Base-by-base conservation (phyloP, 2,329 filamentous ascomycete species). In the Parasarocladium wereldwijsianum region DNA sequence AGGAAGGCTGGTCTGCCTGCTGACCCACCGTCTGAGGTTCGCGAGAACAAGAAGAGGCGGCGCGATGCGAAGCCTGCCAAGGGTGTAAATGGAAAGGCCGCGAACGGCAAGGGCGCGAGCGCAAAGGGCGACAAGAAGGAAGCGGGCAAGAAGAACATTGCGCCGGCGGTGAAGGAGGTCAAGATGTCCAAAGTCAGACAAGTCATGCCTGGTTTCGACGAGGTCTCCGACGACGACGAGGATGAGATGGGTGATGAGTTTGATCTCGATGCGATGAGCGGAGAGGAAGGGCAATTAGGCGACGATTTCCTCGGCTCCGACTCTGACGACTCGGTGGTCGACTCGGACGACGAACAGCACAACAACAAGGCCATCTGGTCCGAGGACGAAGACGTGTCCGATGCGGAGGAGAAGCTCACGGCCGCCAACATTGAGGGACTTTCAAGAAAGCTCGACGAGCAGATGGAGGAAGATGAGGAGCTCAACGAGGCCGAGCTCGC, bases 401-500 rank as follows among this genome's bases (percentile, higher is more conserved):
- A 92, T 43, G 77, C 74, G 5, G 84, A 93, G 55, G 86, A 94
- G 57, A 78, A 76, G 50, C 67, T 98, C 41, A 98, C 84, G 30
- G 86, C 86, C 2, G 90, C 90, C 38, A 98, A 98, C 54, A 96
- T 98, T 38, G 90, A 79, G 44, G 90, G 90, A 34, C 61, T 98
- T 33, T 86, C 87, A 32, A 68, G 75, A 43, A 87, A 85, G 52
- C 57, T 98, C 34, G 87, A 98, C 50, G 63, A 70, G 45, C 64
- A 90, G 47, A 62, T 70, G 46, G 79, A 80, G 25, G 67, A 78
- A 36, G 82, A 93, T 38, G 83, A 77, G 12, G 84, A 76, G 15
- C 82, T 86, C 37, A 84, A 83, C 15, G 74, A 86, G 42, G 79
- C 77, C 19, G 90, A 98, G 52, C 58, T 96, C 49, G 73, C 85